Percentiles rank a stretch among this genome's conserved stretches.
Evolutionary conservation across 2,329 filamentous ascomycete genomes (phyloP).

Genomic region (Aspergillus niger): DNA sequence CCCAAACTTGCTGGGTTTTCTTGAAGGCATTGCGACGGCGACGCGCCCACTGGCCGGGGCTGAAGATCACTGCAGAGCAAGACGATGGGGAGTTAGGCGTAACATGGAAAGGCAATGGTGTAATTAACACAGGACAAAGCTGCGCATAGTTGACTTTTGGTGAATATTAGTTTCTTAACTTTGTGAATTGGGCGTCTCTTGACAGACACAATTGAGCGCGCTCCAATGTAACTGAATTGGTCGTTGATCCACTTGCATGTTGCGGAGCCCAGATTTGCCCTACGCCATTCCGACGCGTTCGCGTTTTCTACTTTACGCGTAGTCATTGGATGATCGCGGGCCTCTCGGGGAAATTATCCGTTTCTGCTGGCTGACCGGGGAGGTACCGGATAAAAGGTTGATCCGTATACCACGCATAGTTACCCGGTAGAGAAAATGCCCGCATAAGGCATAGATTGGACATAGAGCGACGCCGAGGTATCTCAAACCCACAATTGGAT

Average conservation of each 20-base stretch:
- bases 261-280: constrained; percentile 21
- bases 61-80: constrained; percentile 25
- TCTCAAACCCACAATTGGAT: neutral
- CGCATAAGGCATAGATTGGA: neutral
- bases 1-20: constrained; percentile 67
- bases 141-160: constrained; percentile 16
- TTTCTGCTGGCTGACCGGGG: neutral
- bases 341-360: constrained; percentile 24
- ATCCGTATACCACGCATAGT: constrained; percentile 15
- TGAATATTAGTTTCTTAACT: neutral
- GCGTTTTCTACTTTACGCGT: constrained; percentile 37
- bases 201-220: constrained; percentile 9
- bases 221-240: constrained; percentile 13
- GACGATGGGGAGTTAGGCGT: constrained; percentile 12
- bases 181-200: constrained; percentile 1
- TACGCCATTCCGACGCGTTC: constrained; percentile 34
- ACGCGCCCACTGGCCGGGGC: constrained; percentile 27
- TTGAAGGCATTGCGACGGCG: constrained; percentile 47
- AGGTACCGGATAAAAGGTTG: constrained; percentile 13
- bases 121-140: constrained; percentile 6
- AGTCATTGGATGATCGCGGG: constrained; percentile 20
- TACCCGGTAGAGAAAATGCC: constrained; percentile 16
- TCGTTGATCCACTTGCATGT: constrained; percentile 10
- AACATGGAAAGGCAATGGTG: constrained; percentile 28
- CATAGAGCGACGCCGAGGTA: constrained; percentile 9